Evolutionary conservation across 2,329 filamentous ascomycete genomes (phyloP).

Genomic region (Xylaria sp.): DNA sequence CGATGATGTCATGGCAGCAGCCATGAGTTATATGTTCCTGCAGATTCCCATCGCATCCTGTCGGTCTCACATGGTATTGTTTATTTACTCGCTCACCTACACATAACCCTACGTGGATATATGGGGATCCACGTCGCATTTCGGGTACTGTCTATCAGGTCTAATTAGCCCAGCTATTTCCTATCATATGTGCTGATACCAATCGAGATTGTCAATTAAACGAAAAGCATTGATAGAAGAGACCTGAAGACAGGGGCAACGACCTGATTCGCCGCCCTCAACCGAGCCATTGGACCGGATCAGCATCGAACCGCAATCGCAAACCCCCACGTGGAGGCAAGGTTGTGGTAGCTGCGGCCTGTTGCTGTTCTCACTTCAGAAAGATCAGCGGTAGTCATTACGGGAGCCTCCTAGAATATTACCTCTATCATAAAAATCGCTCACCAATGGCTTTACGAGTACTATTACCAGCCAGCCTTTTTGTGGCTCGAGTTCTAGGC

Average conservation of each 20-base stretch:
- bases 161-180: background rate
- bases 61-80: background rate
- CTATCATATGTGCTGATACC: background rate
- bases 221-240: no score
- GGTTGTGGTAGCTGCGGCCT: background rate
- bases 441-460: conserved; percentile 34
- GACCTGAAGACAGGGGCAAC: background rate
- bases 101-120: background rate
- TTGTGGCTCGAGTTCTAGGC: conserved; percentile 40
- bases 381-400: background rate
- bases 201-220: background rate
- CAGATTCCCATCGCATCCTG: background rate
- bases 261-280: background rate
- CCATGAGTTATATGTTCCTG: background rate
- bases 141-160: background rate
- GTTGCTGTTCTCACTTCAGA: background rate
- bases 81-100: background rate
- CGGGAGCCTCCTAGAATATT: background rate
- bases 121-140: background rate
- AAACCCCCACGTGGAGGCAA: no score
- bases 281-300: background rate
- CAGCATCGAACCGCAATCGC: no score
- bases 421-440: background rate
- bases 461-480: conserved; percentile 35
- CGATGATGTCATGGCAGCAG: conserved; percentile 23